Evolutionary conservation across 495 filamentous ascomycete species (phyloP).

Genomic region (Platismatia glauca): DNA sequence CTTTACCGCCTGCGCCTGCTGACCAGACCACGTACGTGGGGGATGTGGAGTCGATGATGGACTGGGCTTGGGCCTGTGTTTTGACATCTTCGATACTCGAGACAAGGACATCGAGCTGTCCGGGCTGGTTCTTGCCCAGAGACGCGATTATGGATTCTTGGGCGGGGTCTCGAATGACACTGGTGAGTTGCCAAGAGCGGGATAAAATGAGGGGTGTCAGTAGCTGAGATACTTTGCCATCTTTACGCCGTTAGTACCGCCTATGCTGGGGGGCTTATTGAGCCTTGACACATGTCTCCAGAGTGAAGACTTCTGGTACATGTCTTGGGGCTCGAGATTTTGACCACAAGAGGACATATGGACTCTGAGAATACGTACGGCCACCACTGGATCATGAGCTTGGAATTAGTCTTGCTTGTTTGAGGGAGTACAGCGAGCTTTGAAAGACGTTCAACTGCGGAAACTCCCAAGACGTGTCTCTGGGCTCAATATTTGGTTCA

Average conservation of each 20-base stretch:
- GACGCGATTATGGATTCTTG: conserved; percentile 56
- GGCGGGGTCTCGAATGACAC: conserved; percentile 61
- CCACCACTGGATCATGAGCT: no score
- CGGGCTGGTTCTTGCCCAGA: conserved; percentile 45
- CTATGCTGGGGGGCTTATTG: no score
- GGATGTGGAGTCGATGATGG: conserved; percentile 49
- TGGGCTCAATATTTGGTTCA: no score
- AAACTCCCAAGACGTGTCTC: no score
- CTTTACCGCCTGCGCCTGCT: conserved; percentile 75
- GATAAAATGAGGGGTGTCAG: conserved; percentile 68
- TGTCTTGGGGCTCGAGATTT: no score
- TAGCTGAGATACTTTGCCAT: conserved; percentile 69
- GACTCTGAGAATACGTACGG: no score
- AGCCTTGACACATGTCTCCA: no score
- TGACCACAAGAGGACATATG: no score
- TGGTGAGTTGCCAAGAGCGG: conserved; percentile 65
- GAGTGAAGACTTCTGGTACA: no score
- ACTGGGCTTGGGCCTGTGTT: conserved; percentile 50
- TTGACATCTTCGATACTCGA: conserved; percentile 63
- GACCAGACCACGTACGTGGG: conserved; percentile 72
- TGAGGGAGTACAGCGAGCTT: no score
- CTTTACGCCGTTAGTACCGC: conserved; percentile 35
- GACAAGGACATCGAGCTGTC: conserved; percentile 51
- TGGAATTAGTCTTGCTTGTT: no score
- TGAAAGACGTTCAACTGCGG: no score